Evolutionary conservation across 495 filamentous ascomycete species (phyloP).

Genomic region (Xylaria cubensis): DNA sequence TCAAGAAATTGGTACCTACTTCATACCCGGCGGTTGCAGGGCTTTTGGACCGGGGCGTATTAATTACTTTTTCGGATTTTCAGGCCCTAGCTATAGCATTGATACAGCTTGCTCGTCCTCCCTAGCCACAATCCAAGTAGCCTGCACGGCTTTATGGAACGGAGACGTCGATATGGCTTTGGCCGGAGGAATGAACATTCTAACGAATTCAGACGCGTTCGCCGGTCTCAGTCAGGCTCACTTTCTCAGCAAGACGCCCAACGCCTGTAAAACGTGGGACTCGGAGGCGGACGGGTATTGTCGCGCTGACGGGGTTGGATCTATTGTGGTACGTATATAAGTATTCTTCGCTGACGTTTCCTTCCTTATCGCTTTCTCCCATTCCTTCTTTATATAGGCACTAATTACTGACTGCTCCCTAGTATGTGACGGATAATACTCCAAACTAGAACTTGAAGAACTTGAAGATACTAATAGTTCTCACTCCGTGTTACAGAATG

Average conservation of each 20-base stretch:
- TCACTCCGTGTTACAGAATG: too few relatives aligned
- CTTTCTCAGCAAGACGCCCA: conserved; percentile 43
- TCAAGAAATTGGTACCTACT: neutral
- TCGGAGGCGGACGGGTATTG: too few relatives aligned
- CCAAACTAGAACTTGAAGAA: too few relatives aligned
- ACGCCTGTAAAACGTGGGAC: conserved; percentile 48
- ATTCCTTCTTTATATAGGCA: too few relatives aligned
- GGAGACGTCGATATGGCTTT: conserved; percentile 53
- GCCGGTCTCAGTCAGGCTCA: conserved; percentile 48
- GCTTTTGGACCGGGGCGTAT: conserved; percentile 40
- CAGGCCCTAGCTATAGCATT: conserved; percentile 57
- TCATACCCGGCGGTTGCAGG: conserved; percentile 3
- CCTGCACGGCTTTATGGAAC: conserved; percentile 45
- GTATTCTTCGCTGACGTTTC: too few relatives aligned
- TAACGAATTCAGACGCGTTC: conserved; percentile 34
- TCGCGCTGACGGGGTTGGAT: conserved; percentile 51
- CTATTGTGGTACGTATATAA: too few relatives aligned
- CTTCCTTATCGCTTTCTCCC: too few relatives aligned
- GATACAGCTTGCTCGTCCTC: conserved; percentile 64
- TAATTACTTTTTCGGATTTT: conserved; percentile 59
- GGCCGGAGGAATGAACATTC: conserved; percentile 45
- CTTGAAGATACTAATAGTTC: conserved; percentile 58
- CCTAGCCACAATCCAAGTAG: conserved; percentile 53
- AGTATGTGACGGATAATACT: too few relatives aligned
- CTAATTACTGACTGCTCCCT: too few relatives aligned